Base-by-base conservation (phyloP, 164 flowering plant genomes). In the Liquidambar formosana region DNA sequence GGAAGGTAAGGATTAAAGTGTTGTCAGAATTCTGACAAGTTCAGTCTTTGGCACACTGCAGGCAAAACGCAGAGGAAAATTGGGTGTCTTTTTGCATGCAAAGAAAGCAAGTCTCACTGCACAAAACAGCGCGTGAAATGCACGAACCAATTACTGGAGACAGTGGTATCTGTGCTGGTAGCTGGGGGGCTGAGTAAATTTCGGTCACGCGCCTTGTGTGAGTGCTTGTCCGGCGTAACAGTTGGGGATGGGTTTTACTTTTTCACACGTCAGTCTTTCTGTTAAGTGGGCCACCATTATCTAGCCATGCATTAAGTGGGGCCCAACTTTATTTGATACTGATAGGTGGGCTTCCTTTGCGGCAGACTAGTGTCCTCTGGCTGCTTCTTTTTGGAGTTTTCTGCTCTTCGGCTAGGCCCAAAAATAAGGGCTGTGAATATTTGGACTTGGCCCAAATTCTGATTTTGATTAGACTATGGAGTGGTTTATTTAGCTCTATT, bases 181-280 rank as follows among this genome's bases (percentile, higher is more conserved):
- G n/a, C n/a, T n/a, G n/a, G n/a, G n/a, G n/a, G n/a, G n/a, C n/a
- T n/a, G n/a, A n/a, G n/a, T n/a, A n/a, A n/a, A n/a, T n/a, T n/a
- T n/a, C n/a, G n/a, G 9, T 1, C 61, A 59, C 75, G 75, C 70
- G 59, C 59, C 65, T 4, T 58, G 65, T 58, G n/a, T n/a, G 45
- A 53, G 22, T 0, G 57, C 48, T 48, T 56, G 69, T 48, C 41
- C 57, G 65, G 49, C 69, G 1, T 16, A 16, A 4, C 10, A 21
- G 16, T n/a, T 25, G 15, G 14, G 14, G 11, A 21, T 13, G 14
- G 61, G 46, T 18, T 9, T 48, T n/a, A n/a, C n/a, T n/a, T n/a
- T n/a, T n/a, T n/a, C n/a, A 63, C 73, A 71, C 73, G 63, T 57
- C 66, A 62, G 3, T 3, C 23, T 43, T 62, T 54, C n/a, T 16